Percentiles rank a stretch among this genome's conserved stretches.
These are phyloP conservation scores for Vigna mungo DNA, from an alignment of 306 rosid species.

Conservation along the genomic window DNA sequence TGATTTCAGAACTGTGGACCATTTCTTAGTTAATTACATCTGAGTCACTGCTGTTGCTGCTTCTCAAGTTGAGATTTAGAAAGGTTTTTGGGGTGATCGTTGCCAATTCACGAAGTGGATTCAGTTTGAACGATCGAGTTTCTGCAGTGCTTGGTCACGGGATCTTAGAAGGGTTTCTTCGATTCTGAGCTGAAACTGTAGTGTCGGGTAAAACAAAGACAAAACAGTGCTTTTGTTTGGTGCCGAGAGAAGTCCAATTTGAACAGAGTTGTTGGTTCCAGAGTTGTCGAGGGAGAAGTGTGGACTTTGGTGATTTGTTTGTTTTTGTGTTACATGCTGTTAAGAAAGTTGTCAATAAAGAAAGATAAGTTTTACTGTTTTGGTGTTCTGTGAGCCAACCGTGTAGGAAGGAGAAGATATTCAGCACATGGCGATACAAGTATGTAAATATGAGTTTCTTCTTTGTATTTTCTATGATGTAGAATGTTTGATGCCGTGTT, in stretches of 20 bases:
- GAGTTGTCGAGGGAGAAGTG: neutral
- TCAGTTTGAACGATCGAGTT: conserved; percentile 2
- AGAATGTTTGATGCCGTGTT: conserved; percentile 2
- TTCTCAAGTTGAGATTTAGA: neutral
- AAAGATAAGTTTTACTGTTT: conserved; percentile 5
- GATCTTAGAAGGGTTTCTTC: conserved; percentile 33
- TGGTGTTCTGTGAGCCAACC: neutral
- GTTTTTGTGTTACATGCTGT: conserved; percentile 7
- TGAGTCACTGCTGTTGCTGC: neutral
- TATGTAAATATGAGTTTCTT: conserved; percentile 43
- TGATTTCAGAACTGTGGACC: neutral
- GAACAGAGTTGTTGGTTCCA: conserved; percentile 14
- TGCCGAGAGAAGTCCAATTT: conserved; percentile 8
- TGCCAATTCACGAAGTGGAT: conserved; percentile 2
- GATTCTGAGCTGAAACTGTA: conserved; percentile 23
- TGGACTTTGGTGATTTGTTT: conserved; percentile 9
- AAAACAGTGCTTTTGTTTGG: conserved; percentile 5
- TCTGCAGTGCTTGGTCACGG: neutral
- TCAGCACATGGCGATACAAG: conserved; percentile 56
- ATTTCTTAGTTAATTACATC: neutral
- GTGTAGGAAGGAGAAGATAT: conserved; percentile 10
- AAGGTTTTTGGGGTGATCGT: conserved; percentile 1
- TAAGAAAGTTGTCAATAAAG: conserved; percentile 9
- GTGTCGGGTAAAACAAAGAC: neutral
- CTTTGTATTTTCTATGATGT: conserved; percentile 9